These are phyloP conservation scores for Aspergillus kassunensis DNA, from an alignment of 495 filamentous ascomycete genomes.

Conservation along the genomic window DNA sequence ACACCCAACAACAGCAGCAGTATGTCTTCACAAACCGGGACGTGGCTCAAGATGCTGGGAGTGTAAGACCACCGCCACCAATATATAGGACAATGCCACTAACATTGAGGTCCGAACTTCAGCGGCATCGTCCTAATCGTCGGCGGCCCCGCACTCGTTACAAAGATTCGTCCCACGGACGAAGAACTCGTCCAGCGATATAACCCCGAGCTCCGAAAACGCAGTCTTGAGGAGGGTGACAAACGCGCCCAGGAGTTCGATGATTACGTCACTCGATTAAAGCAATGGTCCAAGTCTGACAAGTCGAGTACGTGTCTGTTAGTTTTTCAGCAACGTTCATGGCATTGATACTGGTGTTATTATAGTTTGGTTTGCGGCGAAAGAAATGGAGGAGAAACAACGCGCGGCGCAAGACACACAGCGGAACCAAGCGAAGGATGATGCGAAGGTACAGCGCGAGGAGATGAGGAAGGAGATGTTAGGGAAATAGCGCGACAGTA, in stretches of 20 bases:
- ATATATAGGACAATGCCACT: constrained; percentile 2
- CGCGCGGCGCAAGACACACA: constrained; percentile 36
- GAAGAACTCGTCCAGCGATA: constrained; percentile 91
- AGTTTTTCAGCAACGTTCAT: no score
- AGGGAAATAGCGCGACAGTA: no score
- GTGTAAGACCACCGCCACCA: constrained; percentile 35
- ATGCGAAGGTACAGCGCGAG: constrained; percentile 49
- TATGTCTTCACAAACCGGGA: constrained; percentile 46
- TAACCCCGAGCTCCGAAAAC: constrained; percentile 87
- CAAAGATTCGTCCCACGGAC: constrained; percentile 76
- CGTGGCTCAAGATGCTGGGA: constrained; percentile 53
- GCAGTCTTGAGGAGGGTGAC: constrained; percentile 69
- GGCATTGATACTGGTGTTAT: constrained; percentile 14
- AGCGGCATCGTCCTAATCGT: constrained; percentile 68
- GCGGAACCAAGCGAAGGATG: constrained; percentile 48
- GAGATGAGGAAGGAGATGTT: constrained; percentile 52
- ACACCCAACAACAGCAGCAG: constrained; percentile 10
- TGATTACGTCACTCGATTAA: constrained; percentile 76
- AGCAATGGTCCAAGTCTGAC: constrained; percentile 84
- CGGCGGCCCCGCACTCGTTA: constrained; percentile 81
- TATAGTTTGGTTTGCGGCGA: constrained; percentile 71
- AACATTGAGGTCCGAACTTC: constrained; percentile 4
- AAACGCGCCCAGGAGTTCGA: constrained; percentile 79
- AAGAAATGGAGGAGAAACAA: constrained; percentile 56
- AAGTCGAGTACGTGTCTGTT: constrained; percentile 80